Conservation (phyloP, 2,329 filamentous ascomycete genomes). For the Aspergillus fructus region DNA sequence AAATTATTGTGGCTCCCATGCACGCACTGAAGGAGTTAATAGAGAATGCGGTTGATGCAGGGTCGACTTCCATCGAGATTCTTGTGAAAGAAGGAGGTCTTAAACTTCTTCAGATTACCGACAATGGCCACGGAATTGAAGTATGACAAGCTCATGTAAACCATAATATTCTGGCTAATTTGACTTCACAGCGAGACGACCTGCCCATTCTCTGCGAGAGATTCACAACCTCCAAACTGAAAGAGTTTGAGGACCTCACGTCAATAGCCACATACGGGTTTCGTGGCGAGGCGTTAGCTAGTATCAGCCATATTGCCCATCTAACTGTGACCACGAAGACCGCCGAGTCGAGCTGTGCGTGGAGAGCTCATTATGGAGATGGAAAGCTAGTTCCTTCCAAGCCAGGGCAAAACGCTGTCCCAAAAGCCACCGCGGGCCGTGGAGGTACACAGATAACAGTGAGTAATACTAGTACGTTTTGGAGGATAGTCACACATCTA, state of each 20-base stretch:
- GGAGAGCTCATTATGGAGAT: slow-evolving; percentile 82
- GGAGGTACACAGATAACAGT: slow-evolving; percentile 90
- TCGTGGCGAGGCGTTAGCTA: slow-evolving; percentile 90
- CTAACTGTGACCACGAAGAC: slow-evolving; percentile 93
- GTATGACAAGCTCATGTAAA: slow-evolving; percentile 49
- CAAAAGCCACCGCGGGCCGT: slow-evolving; percentile 82
- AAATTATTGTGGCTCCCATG: slow-evolving; percentile 96
- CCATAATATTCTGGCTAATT: slow-evolving; percentile 13
- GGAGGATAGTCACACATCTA: neutral
- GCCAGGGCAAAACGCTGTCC: slow-evolving; percentile 81
- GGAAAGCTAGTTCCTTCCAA: slow-evolving; percentile 80
- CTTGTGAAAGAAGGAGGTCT: slow-evolving; percentile 92
- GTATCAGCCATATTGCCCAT: slow-evolving; percentile 98
- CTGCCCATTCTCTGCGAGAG: slow-evolving; percentile 88
- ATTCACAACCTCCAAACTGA: slow-evolving; percentile 95
- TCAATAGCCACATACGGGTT: slow-evolving; percentile 97
- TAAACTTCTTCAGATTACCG: slow-evolving; percentile 93
- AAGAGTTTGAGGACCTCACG: slow-evolving; percentile 85
- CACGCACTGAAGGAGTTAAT: slow-evolving; percentile 96
- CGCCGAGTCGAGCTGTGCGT: slow-evolving; percentile 81
- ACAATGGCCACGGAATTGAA: slow-evolving; percentile 95
- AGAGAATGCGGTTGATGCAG: slow-evolving; percentile 97
- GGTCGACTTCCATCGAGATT: slow-evolving; percentile 85
- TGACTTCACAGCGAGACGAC: slow-evolving; percentile 71
- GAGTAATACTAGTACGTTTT: slow-evolving; percentile 18